Evolutionary conservation across 2,329 filamentous ascomycete species (phyloP), one percentile per base, ranked within the genome.

Genomic region (Penicillium oxalicum): DNA sequence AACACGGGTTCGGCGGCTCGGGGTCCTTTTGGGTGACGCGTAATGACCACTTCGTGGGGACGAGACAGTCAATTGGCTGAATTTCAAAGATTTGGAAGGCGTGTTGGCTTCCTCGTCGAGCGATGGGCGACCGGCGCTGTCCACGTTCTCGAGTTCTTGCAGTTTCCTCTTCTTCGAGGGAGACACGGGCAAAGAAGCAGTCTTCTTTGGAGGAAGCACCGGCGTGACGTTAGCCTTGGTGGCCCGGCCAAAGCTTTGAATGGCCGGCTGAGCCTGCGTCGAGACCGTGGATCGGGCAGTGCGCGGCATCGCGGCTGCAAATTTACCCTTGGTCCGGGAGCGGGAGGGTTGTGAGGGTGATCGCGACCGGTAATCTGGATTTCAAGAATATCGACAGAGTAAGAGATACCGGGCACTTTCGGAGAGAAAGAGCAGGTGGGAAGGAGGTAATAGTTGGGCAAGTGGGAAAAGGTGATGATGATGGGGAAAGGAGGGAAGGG

Each of bases 1-100:
- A 83, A 69, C 57, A 81, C 79, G 13, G 62, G 63, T 9, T 78
- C 80, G 4, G 84, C 71, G 58, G 47, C 57, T 59, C 3, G 57
- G 58, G 9, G 57, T 60, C 9, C 57, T 54, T 40, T 59, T 58
- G 0, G 58, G 49, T 3, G 58, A 53, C 5, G 59, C 59, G 53
- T 57, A 60, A 18, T 67, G 60, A 4, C 59, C 59, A 36, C 62
- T 64, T 33, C 61, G 57, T 2, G 67, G 67, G 4, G 65, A 65
- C 9, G 61, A 61, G n/a, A 69, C 56, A 0, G 59, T 61, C 28
- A 69, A 52, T 56, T 64, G 46, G 47, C 53, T 60, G 34, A 69
- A 55, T 36, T 65, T 61, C 44, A 70, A 51, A 26, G 66, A 59
- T 48, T 69, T 67, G 4, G 67, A 66, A 13, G 64, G 64, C 3